A percentile compares a stretch with the other conserved stretches of the same genome.
Conservation (phyloP, 352 stramenopile species). For the Phytophthora meadii region DNA sequence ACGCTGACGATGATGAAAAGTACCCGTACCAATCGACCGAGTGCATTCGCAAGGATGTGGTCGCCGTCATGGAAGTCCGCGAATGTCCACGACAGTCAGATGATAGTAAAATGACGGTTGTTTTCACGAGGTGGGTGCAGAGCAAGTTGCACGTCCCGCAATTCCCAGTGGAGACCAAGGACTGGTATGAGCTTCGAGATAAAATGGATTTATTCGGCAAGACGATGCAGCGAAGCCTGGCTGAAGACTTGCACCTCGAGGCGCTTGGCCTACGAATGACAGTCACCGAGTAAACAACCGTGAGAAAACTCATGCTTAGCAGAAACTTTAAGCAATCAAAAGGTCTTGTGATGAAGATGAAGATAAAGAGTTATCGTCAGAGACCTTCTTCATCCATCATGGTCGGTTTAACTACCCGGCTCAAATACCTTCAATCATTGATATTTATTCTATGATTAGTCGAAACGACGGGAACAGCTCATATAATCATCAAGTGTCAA, state of each 20-base stretch:
- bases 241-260: conserved; percentile 30
- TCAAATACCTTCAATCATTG: background rate
- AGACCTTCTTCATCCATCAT: conserved; percentile 4
- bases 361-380: background rate
- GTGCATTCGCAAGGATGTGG: conserved; percentile 49
- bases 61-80: conserved; percentile 43
- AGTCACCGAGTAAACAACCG: conserved; percentile 3
- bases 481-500: background rate
- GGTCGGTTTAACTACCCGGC: conserved; percentile 10
- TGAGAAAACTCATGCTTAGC: background rate
- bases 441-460: no score
- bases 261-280: conserved; percentile 4
- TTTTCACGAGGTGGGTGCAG: conserved; percentile 41
- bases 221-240: conserved; percentile 31
- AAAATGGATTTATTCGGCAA: conserved; percentile 37
- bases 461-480: no score
- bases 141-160: conserved; percentile 26
- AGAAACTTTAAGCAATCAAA: no score
- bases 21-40: conserved; percentile 47
- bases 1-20: conserved; percentile 45
- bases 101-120: conserved; percentile 21
- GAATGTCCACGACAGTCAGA: conserved; percentile 18
- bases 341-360: no score
- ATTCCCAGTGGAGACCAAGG: conserved; percentile 27
- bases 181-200: conserved; percentile 38